Base-by-base conservation (phyloP, 257 asterid species). In the Solanum appendiculatum region DNA sequence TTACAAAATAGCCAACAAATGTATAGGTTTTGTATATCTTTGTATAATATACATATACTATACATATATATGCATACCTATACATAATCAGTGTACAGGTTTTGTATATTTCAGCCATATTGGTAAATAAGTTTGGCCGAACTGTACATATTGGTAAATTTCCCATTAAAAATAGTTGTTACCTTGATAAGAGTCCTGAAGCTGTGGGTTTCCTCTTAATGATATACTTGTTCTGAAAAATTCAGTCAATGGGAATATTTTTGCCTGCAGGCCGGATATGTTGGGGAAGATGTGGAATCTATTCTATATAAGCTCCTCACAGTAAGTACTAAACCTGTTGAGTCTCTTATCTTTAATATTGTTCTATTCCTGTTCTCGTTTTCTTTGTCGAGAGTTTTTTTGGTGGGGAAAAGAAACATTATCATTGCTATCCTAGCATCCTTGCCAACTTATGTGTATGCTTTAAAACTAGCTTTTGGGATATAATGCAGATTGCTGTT, bases 251-350 rank as follows among this genome's bases (percentile, higher is more conserved):
- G 85, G 31, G 10, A 46, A 7, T 74, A 85, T 83, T 70, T 63
- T 86, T 87, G 25, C 90, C 86, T 91, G 87, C 98, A 97, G 99
- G 99, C 99, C 74, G 99, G 99, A 78, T 97, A 97, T 92, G 99
- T 97, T 82, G 99, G 99, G 88, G 99, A 97, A 90, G 99, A 97
- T 91, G 99, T 97, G 14, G 99, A 97, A 88, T 97, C 99, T 90
- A 97, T 97, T 87, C 93, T 97, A 87, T 96, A 97, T 91, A 97
- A 97, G 94, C 98, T 97, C 85, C 97, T 97, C 83, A 90, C 91
- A 88, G 99, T 97, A 87, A 91, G 93, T 68, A 69, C 64, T 78
- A 44, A 42, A 78, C 27, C 84, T 44, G n/a, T 72, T 85, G 21
- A 51, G 36, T 60, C 46, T 27, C 27, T 86, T 42, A 60, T 63